Conservation (phyloP, 805 yeast species). For the Nakazawaea sp. region DNA sequence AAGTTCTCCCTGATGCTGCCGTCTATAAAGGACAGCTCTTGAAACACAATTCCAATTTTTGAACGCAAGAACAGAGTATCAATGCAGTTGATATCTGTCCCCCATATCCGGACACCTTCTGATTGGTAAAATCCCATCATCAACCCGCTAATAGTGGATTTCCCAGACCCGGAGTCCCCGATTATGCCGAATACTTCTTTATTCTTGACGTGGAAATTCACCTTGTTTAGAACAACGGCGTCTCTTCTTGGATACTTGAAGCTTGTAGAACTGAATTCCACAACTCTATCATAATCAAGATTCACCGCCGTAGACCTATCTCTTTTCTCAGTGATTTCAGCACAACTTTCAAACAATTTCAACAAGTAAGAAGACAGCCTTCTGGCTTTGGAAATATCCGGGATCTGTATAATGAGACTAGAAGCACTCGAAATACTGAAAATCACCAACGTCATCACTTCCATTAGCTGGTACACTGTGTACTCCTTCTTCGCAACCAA, state of each 20-base stretch:
- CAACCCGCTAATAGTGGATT: constrained; percentile 65
- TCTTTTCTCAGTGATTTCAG: constrained; percentile 28
- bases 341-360: constrained; percentile 27
- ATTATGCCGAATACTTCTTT: constrained; percentile 59
- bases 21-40: constrained; percentile 62
- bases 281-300: constrained; percentile 11
- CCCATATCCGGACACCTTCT: constrained; percentile 34
- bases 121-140: constrained; percentile 46
- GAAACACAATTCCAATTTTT: constrained; percentile 66
- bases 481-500: constrained; percentile 59
- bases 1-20: constrained; percentile 72
- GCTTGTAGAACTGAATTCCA: constrained; percentile 36
- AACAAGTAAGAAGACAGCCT: constrained; percentile 56
- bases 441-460: constrained; percentile 63
- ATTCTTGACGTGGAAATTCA: constrained; percentile 34
- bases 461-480: constrained; percentile 48
- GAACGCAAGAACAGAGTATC: constrained; percentile 43
- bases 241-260: constrained; percentile 40
- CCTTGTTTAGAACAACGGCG: constrained; percentile 28
- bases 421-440: constrained; percentile 68
- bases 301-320: constrained; percentile 28
- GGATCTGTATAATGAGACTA: constrained; percentile 55
- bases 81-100: constrained; percentile 37
- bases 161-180: constrained; percentile 91
- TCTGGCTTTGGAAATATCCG: constrained; percentile 75